These are phyloP conservation scores for Fusarium vanettenii DNA, from an alignment of 2,329 filamentous ascomycete genomes.

Conservation along the genomic window DNA sequence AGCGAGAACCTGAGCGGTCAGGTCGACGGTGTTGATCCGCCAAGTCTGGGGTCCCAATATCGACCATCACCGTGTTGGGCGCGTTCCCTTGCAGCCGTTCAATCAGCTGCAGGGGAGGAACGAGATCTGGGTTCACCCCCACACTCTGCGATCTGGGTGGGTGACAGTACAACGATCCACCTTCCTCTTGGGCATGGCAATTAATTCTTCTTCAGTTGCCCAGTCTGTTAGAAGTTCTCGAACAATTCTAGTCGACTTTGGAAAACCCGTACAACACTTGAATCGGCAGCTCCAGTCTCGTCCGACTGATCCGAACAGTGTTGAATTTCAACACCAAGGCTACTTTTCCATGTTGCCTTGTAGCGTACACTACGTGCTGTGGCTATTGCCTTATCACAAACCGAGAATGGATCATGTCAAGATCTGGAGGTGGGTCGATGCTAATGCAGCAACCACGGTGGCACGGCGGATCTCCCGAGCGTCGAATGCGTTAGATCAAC, in stretches of 20 bases:
- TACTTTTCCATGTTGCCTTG: neutral
- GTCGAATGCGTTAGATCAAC: neutral
- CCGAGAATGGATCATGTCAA: conserved; percentile 1
- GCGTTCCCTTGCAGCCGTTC: conserved; percentile 32
- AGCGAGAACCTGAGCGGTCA: conserved; percentile 20
- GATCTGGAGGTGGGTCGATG: conserved; percentile 6
- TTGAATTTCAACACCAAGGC: neutral
- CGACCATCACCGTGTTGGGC: conserved; percentile 20
- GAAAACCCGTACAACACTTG: neutral
- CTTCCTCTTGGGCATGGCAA: conserved; percentile 10
- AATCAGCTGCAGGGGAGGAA: conserved; percentile 33
- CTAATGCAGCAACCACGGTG: neutral
- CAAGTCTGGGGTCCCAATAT: conserved; percentile 11
- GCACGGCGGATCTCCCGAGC: neutral
- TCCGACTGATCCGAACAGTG: neutral
- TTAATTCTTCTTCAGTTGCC: neutral
- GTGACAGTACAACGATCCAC: conserved; percentile 32
- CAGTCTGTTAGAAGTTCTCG: neutral
- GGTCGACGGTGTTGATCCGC: conserved; percentile 10
- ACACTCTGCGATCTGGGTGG: conserved; percentile 34
- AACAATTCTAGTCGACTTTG: neutral
- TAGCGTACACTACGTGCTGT: neutral
- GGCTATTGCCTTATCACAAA: neutral
- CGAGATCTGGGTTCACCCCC: conserved; percentile 38
- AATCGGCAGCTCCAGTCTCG: neutral